Conservation (phyloP, 1,139 yeast genomes). For the Suhomyces maxii region DNA sequence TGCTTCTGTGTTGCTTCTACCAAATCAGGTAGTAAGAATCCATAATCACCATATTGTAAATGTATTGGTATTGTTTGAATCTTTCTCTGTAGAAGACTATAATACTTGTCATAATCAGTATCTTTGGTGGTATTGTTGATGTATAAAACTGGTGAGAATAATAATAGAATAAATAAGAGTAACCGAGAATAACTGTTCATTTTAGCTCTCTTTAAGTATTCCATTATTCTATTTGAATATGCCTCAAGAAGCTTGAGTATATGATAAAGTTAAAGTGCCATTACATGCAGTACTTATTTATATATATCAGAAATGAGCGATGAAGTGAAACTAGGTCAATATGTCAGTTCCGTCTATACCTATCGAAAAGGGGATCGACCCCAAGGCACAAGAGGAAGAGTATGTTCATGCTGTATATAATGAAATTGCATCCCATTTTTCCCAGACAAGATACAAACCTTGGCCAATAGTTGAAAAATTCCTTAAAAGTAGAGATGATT, state of each 20-base stretch:
- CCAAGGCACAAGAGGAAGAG: conserved; percentile 64
- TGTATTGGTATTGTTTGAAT: conserved; percentile 27
- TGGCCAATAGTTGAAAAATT: conserved; percentile 94
- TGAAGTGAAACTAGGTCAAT: neutral
- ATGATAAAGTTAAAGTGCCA: neutral
- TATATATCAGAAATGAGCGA: neutral
- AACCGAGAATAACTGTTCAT: neutral
- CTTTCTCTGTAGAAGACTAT: neutral
- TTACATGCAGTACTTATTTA: neutral
- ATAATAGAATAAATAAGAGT: neutral
- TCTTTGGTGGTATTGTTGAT: neutral
- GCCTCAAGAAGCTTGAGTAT: too few relatives aligned
- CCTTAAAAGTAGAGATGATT: conserved; percentile 37
- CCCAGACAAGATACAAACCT: conserved; percentile 91
- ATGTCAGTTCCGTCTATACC: conserved; percentile 36
- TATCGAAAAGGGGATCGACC: conserved; percentile 33
- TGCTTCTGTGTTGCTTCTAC: conserved; percentile 45
- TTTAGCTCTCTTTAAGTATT: neutral
- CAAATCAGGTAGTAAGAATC: conserved; percentile 50
- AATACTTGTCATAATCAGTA: neutral
- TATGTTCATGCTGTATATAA: conserved; percentile 90
- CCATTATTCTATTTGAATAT: too few relatives aligned
- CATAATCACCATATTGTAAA: conserved; percentile 35
- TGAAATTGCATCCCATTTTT: conserved; percentile 88
- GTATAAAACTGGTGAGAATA: neutral